These are phyloP conservation scores for Arthroderma sp. DNA, from an alignment of 2,329 filamentous ascomycete genomes.

Conservation along the genomic window DNA sequence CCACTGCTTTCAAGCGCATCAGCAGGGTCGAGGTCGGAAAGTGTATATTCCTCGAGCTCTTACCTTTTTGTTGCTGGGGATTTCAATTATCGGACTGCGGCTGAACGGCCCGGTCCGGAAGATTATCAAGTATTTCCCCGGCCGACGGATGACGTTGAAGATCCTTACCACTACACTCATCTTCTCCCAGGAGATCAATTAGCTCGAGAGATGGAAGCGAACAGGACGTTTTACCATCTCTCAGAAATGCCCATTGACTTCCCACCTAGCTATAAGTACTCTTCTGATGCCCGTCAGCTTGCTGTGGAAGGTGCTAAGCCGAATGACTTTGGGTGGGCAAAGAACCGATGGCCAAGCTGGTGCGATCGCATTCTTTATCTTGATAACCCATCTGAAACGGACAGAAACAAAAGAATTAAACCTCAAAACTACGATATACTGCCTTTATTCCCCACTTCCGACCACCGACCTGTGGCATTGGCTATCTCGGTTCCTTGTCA, in stretches of 20 bases:
- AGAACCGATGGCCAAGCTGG: constrained; percentile 81
- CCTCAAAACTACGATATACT: constrained; percentile 57
- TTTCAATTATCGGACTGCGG: constrained; percentile 82
- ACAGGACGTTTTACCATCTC: constrained; percentile 64
- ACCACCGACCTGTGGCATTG: constrained; percentile 75
- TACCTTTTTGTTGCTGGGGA: constrained; percentile 84
- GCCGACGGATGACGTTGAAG: constrained; percentile 35
- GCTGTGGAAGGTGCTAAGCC: too few relatives aligned
- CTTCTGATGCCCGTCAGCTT: constrained; percentile 26
- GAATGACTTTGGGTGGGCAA: constrained; percentile 58
- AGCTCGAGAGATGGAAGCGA: constrained; percentile 52
- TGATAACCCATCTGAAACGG: constrained; percentile 38
- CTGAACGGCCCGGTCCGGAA: constrained; percentile 46
- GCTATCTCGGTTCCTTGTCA: constrained; percentile 52
- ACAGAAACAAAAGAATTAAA: constrained; percentile 30
- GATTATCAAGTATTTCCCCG: constrained; percentile 51
- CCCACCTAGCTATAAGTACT: constrained; percentile 90
- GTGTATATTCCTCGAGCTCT: constrained; percentile 59
- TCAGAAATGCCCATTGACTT: constrained; percentile 63
- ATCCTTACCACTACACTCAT: constrained; percentile 50
- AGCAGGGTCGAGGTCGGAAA: constrained; percentile 15
- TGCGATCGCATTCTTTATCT: constrained; percentile 81
- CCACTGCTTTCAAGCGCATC: constrained; percentile 23
- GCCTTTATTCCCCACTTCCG: constrained; percentile 67
- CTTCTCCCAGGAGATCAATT: constrained; percentile 71